phyloP scores from a whole-genome alignment of 768 basidiomycete species.

The Tulasnella sp. region DNA sequence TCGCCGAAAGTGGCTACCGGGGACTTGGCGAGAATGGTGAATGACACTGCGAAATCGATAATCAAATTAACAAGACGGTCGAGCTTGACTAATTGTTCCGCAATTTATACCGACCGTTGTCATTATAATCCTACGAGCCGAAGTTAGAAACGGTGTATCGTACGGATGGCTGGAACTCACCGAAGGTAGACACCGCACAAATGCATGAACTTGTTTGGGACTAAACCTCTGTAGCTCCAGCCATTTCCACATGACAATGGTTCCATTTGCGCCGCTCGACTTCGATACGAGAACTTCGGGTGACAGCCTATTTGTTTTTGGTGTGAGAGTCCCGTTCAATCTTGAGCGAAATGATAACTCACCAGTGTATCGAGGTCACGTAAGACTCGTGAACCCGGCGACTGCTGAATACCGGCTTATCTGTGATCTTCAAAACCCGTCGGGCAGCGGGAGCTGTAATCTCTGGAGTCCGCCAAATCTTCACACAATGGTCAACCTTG shows the following conservation, averaged over 20 bases:
- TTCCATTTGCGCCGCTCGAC: neutral
- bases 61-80: neutral
- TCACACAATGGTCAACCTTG: neutral
- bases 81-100: neutral
- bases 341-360: neutral
- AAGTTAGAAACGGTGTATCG: neutral
- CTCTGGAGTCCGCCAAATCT: constrained; percentile 5
- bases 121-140: neutral
- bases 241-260: constrained; percentile 10
- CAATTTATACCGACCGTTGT: neutral
- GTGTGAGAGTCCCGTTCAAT: neutral
- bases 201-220: neutral
- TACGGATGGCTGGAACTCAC: neutral
- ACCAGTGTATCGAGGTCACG: constrained; percentile 7
- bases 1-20: neutral
- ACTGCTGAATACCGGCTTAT: constrained; percentile 10
- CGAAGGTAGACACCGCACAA: neutral
- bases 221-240: neutral
- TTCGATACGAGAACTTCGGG: neutral
- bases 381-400: neutral
- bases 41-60: neutral
- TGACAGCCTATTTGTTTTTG: neutral
- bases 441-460: neutral
- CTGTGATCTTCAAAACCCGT: neutral
- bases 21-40: neutral